Evolutionary conservation across 2,329 filamentous ascomycete genomes (phyloP).

Genomic region (Coniochaeta hoffmannii): DNA sequence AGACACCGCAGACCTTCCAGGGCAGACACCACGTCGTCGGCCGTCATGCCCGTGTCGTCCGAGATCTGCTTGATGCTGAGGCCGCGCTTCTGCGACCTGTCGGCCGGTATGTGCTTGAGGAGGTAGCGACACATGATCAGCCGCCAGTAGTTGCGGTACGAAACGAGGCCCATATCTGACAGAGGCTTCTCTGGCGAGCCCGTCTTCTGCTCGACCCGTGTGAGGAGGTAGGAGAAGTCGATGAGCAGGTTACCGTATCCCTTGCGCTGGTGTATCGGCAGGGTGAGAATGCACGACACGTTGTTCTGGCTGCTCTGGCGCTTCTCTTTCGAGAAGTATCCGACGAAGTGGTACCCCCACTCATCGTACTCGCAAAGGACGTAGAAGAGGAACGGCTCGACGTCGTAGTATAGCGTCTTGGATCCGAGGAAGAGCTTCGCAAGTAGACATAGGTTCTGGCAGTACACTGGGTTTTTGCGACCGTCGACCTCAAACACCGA

Average conservation of each 20-base stretch:
- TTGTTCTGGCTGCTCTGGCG: constrained; percentile 91
- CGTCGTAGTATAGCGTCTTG: constrained; percentile 96
- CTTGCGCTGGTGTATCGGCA: constrained; percentile 94
- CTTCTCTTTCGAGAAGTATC: constrained; percentile 99
- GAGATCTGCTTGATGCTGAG: constrained; percentile 65
- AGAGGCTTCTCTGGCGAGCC: constrained; percentile 95
- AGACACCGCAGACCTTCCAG: constrained; percentile 85
- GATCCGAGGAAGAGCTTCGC: constrained; percentile 98
- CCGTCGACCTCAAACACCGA: constrained; percentile 98
- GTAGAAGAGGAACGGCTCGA: constrained; percentile 95
- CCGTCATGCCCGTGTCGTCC: constrained; percentile 86
- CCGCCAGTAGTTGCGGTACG: constrained; percentile 96
- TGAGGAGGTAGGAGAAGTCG: constrained; percentile 96
- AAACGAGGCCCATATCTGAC: constrained; percentile 95
- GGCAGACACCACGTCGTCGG: constrained; percentile 92
- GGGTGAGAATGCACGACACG: constrained; percentile 90
- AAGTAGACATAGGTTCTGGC: constrained; percentile 91
- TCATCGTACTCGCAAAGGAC: constrained; percentile 93
- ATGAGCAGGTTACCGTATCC: constrained; percentile 96
- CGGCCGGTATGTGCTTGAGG: constrained; percentile 43
- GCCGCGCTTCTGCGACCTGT: constrained; percentile 33
- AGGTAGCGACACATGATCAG: constrained; percentile 81
- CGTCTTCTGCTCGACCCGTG: constrained; percentile 84
- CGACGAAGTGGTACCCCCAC: constrained; percentile 89
- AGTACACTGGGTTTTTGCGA: constrained; percentile 96